A percentile compares a stretch with the other conserved stretches of the same genome.
Conservation (phyloP, 148 eudicot species). For the Diospyros kaki region DNA sequence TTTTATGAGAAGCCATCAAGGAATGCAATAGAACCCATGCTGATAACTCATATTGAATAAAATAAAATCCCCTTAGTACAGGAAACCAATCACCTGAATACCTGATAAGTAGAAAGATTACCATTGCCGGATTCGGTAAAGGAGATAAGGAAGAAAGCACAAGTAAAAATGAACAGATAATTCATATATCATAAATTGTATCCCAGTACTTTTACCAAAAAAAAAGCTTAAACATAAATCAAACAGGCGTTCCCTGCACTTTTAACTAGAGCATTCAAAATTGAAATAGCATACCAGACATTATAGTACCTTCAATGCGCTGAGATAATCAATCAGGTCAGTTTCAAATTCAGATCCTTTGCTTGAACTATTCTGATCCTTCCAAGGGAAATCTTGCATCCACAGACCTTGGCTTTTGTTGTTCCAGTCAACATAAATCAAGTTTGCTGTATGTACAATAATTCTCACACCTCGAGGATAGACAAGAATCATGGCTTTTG, state of each 20-base stretch:
- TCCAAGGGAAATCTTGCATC: slow-evolving; percentile 99
- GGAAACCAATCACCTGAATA: background rate
- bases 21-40: background rate
- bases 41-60: background rate
- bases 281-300: background rate
- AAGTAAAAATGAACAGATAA: background rate
- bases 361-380: slow-evolving; percentile 40
- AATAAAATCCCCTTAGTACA: background rate
- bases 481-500: slow-evolving; percentile 93
- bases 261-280: background rate
- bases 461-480: slow-evolving; percentile 90
- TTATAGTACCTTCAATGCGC: slow-evolving; percentile 66
- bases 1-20: background rate
- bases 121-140: background rate
- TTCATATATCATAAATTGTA: background rate
- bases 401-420: slow-evolving; percentile 95
- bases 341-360: slow-evolving; percentile 70
- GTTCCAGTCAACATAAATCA: slow-evolving; percentile 93
- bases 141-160: background rate
- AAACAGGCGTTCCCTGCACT: background rate
- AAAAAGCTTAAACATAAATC: background rate
- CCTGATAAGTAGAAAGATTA: background rate
- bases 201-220: background rate
- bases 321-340: slow-evolving; percentile 74
- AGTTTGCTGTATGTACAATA: slow-evolving; percentile 90